Evolutionary conservation across 768 basidiomycete species (phyloP), one percentile per base, ranked within the genome.

Genomic region (Leccinum subgranulosum): DNA sequence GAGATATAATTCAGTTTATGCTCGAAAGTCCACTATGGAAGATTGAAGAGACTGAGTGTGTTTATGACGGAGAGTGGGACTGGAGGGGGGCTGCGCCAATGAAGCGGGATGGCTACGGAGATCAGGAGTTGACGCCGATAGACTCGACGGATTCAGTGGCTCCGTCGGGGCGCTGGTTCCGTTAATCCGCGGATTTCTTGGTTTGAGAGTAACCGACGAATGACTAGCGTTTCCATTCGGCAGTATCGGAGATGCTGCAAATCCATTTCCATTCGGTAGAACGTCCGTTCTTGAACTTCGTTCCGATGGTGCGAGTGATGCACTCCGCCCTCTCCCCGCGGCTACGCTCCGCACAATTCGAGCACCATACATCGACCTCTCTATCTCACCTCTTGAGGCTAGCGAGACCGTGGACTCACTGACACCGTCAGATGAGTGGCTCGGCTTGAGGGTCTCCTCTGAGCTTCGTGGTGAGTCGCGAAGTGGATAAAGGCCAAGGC

Each of bases 371-470:
- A 67, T 56, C 6, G 54, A 53, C 57, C 34, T 60, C 49, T 64
- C 64, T 60, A 55, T 60, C 50, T 63, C 61, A 33, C 59, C 59
- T 57, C 58, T 60, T 45, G 54, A 56, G 48, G 76, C 70, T 68
- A 84, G 69, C 57, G 80, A 82, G 53, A 72, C 71, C 31, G 77
- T 75, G 51, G 81, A 83, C 61, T 77, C 80, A 62, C 81, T 80
- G 67, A 77, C 60, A 67, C 74, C 73, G 57, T 57, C 28, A 14
- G 25, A 46, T 14, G 64, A 75, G 43, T 58, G 54, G 69, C 81
- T 78, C 39, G 84, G 82, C 68, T 77, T 81, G 56, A 88, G 72
- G 51, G 86, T 87, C 76, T 87, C 86, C 74, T 86, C 84, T 53
- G 85, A 86, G 60, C 79, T 81, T 60, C 75, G 69, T 48, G 75